A percentile compares a stretch with the other conserved stretches of the same genome.
Evolutionary conservation across 768 basidiomycete genomes (phyloP).

Genomic region (Phaffia tasmanica): DNA sequence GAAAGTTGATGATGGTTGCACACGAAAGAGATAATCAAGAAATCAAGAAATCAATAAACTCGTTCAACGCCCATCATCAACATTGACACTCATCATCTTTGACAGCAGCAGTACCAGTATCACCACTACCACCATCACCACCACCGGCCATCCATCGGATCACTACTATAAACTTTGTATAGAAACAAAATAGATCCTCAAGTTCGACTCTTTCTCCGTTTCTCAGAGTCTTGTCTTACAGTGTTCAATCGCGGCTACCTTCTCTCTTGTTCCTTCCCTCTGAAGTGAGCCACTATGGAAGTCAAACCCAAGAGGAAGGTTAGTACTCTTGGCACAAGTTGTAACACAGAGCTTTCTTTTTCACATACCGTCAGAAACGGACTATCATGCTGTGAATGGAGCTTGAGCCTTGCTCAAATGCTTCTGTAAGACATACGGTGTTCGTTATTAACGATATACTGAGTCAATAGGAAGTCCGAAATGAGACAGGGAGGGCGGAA

Average conservation of each 20-base stretch:
- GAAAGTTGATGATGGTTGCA: background rate
- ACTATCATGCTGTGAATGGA: background rate
- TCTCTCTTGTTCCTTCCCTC: too few relatives aligned
- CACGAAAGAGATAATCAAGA: background rate
- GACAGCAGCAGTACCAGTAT: background rate
- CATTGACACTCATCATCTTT: background rate
- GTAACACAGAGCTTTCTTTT: background rate
- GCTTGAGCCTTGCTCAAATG: too few relatives aligned
- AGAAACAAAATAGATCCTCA: background rate
- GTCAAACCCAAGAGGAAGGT: slow-evolving; percentile 11
- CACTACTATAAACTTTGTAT: background rate
- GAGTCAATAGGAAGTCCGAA: too few relatives aligned
- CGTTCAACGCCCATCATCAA: too few relatives aligned
- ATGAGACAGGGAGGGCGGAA: too few relatives aligned
- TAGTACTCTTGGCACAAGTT: background rate
- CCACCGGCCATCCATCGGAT: background rate
- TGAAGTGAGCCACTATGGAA: background rate
- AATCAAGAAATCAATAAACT: too few relatives aligned
- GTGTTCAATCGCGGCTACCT: too few relatives aligned
- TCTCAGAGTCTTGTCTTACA: too few relatives aligned
- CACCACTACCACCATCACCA: background rate
- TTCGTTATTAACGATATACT: too few relatives aligned
- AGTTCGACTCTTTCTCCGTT: too few relatives aligned
- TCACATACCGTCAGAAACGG: background rate
- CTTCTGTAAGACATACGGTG: background rate